Evolutionary conservation across 2,329 filamentous ascomycete genomes (phyloP).

Genomic region (Trichoderma atroviride): DNA sequence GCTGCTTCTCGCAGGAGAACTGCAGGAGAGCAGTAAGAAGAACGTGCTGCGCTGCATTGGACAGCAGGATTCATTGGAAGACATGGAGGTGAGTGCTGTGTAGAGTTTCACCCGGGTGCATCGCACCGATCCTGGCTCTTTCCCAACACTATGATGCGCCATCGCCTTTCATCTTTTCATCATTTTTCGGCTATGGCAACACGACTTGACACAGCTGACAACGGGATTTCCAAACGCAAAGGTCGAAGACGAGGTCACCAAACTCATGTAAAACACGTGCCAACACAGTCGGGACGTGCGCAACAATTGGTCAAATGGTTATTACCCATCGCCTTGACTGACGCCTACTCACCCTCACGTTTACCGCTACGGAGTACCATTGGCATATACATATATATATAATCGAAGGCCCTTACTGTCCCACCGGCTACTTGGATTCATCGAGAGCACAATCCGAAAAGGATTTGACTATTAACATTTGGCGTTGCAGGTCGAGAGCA

Average conservation of each 20-base stretch:
- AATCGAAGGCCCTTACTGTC: not conserved
- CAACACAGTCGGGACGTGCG: not conserved
- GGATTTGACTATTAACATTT: conserved; percentile 35
- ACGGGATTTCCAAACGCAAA: conserved; percentile 41
- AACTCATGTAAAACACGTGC: conserved; percentile 71
- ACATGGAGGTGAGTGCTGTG: conserved; percentile 87
- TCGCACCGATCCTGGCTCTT: conserved; percentile 25
- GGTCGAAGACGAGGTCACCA: conserved; percentile 88
- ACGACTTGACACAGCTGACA: conserved; percentile 38
- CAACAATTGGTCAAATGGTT: not conserved
- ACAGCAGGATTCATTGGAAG: conserved; percentile 95
- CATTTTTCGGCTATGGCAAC: conserved; percentile 15
- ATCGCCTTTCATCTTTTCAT: not conserved
- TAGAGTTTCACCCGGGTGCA: conserved; percentile 28
- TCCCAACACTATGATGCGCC: conserved; percentile 27
- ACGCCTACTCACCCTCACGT: not conserved
- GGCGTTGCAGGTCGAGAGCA: conserved; percentile 34
- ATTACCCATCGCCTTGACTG: not conserved
- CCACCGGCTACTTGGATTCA: conserved; percentile 21
- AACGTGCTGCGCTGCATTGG: conserved; percentile 95
- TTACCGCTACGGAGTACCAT: not conserved
- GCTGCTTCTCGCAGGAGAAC: conserved; percentile 88
- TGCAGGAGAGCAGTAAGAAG: conserved; percentile 99
- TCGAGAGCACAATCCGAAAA: conserved; percentile 29
- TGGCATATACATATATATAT: not conserved